Conservation (phyloP, 306 rosid genomes). For the Castanospermum australe region DNA sequence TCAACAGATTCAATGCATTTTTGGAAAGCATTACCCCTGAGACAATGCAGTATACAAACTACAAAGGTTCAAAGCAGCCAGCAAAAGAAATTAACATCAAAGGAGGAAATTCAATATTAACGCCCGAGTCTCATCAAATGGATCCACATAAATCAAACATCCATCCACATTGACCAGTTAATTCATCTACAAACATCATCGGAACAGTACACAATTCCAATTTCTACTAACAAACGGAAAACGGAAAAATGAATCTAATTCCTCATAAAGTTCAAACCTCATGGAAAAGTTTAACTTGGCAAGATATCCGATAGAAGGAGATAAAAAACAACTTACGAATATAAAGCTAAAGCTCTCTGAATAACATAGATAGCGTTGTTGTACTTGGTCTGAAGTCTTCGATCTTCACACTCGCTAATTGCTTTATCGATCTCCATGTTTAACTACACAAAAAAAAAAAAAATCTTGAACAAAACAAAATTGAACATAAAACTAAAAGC, state of each 20-base stretch:
- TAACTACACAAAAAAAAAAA: conserved; percentile 13
- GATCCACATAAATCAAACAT: too few relatives aligned
- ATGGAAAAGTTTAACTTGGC: not conserved
- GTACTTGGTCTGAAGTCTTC: conserved; percentile 69
- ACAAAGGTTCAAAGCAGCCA: too few relatives aligned
- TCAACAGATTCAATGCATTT: not conserved
- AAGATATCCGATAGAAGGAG: not conserved
- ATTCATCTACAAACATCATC: too few relatives aligned
- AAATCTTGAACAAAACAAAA: not conserved
- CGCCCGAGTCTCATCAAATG: not conserved
- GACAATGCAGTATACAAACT: too few relatives aligned
- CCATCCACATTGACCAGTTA: too few relatives aligned
- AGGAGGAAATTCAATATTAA: too few relatives aligned
- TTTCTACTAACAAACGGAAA: not conserved
- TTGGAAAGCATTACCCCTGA: too few relatives aligned
- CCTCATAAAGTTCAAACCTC: not conserved
- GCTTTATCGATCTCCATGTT: conserved; percentile 68
- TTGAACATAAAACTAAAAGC: conserved; percentile 9
- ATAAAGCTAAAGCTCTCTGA: conserved; percentile 57
- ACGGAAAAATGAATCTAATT: not conserved
- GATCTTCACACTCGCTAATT: conserved; percentile 50
- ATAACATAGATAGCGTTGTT: conserved; percentile 60
- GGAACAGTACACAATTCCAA: not conserved
- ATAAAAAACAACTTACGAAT: conserved; percentile 51
- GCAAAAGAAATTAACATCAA: not conserved